Evolutionary conservation across 106 monocot species (phyloP), one percentile per base, ranked within the genome.

Genomic region (Allium fistulosum): DNA sequence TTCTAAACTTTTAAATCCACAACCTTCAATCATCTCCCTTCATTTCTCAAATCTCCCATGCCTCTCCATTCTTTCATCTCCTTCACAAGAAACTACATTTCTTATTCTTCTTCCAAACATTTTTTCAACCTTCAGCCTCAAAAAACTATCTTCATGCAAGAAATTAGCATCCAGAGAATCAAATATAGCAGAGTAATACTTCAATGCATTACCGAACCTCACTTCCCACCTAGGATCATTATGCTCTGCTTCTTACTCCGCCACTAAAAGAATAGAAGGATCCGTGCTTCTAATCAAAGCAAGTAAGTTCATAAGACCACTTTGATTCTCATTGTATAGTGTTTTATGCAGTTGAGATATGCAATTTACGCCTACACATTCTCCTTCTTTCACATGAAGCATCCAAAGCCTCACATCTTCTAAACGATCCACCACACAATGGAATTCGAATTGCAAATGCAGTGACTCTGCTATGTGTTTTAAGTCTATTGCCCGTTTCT

Each of bases 371-470:
- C 92, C 96, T 0, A 97, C 84, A 53, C 76, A 80, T 63, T 97
- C 96, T 6, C 78, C 70, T 55, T 80, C 75, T 72, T 89, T 97
- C 27, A 92, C 92, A 48, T 97, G 96, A 16, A 97, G 92, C 96
- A 97, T 97, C 96, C 96, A 97, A 9, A 97, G 88, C 78, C 96
- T 69, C 7, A 97, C 84, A 59, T 97, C 92, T 66, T 97, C 92
- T 48, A 92, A 66, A 48, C 80, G 46, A 57, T 97, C 96, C 6
- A 91, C 86, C 4, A 97, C 92, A 0, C 79, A 62, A 52, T 97
- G 96, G 74, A 92, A 97, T 70, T 92, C 84, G 50, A 92, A 89
- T 6, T 71, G 69, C 17, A 97, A 74, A 58, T 78, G 61, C 51
- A 84, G 46, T 2, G 71, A 75, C 52, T 84, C 82, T 0, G 96